Base-by-base conservation (phyloP, 2,329 filamentous ascomycete genomes). In the Ascochyta koolunga region DNA sequence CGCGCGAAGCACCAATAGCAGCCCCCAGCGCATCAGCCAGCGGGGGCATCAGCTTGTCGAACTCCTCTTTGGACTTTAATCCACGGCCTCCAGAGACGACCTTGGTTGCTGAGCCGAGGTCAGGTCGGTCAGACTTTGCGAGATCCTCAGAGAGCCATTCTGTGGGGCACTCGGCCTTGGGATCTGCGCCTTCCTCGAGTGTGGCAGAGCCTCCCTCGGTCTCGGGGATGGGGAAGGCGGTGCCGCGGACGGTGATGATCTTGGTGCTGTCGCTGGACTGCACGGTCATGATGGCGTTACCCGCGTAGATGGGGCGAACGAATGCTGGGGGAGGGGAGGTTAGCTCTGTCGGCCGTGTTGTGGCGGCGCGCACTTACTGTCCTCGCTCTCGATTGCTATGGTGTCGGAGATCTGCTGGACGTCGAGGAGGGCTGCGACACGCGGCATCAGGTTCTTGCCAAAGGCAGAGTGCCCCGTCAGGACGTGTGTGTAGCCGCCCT, bases 1-100 rank as follows among this genome's bases (percentile, higher is more conserved):
- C 95, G 68, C 95, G 87, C 45, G 91, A 96, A 24, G 95, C 95
- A 68, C 95, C 95, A 57, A 99, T 92, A 4, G 95, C 95, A n/a
- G 95, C 95, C 38, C 93, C 93, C 3, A 99, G 83, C 1, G 91
- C 86, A 76, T 99, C 95, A 1, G 95, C 95, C 50, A 99, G 84
- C 37, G 95, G 93, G 50, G 92, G 82, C 83, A 99, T 98, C 50
- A 99, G 76, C 66, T 84, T 87, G 79, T 99, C 93, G 71, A 99
- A 99, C 50, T 98, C 93, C 76, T 96, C 91, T 82, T 97, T 98
- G 15, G 93, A 97, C 82, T 98, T 99, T 66, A 99, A 82, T 37
- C 93, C 95, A 66, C 95, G 88, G 6, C 95, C 95, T 62, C 95
- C 95, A 8, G 93, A 96, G 18, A 99, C 95, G 18, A 99, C 93